phyloP scores from a whole-genome alignment of 306 rosid species.

The Dicorynia guianensis region DNA sequence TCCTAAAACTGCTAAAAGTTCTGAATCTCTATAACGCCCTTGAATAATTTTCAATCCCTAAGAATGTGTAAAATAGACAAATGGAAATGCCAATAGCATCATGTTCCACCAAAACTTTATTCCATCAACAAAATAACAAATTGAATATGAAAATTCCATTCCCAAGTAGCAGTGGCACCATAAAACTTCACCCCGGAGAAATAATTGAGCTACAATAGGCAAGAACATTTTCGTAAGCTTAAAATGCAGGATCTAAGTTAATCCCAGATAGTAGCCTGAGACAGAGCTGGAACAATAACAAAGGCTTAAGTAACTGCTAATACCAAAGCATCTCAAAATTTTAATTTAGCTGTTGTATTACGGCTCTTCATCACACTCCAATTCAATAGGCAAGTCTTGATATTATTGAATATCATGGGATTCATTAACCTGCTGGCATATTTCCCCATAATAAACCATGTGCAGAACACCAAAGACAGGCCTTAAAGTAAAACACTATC shows the following conservation, averaged over 20 bases:
- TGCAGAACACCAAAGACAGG: too few species aligned
- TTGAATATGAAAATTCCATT: background rate
- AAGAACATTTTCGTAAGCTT: background rate
- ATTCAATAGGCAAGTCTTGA: background rate
- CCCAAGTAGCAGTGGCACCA: background rate
- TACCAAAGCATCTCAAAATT: background rate
- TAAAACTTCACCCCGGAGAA: background rate
- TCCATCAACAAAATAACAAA: too few species aligned
- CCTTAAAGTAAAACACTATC: too few species aligned
- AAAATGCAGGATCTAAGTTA: too few species aligned
- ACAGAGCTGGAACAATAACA: background rate
- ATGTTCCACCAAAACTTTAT: too few species aligned
- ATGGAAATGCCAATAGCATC: too few species aligned
- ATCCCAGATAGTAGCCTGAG: background rate
- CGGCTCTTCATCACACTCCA: background rate
- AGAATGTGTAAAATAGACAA: too few species aligned
- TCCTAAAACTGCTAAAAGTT: too few species aligned
- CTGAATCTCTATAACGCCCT: too few species aligned
- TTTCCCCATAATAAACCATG: too few species aligned
- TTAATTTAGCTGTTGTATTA: background rate
- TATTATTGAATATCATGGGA: background rate
- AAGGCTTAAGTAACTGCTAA: background rate
- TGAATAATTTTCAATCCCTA: too few species aligned
- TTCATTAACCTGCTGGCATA: too few species aligned
- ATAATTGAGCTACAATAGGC: background rate